phyloP scores from a whole-genome alignment of 2,329 filamentous ascomycete species.

The Aspergillus puulaauensis region DNA sequence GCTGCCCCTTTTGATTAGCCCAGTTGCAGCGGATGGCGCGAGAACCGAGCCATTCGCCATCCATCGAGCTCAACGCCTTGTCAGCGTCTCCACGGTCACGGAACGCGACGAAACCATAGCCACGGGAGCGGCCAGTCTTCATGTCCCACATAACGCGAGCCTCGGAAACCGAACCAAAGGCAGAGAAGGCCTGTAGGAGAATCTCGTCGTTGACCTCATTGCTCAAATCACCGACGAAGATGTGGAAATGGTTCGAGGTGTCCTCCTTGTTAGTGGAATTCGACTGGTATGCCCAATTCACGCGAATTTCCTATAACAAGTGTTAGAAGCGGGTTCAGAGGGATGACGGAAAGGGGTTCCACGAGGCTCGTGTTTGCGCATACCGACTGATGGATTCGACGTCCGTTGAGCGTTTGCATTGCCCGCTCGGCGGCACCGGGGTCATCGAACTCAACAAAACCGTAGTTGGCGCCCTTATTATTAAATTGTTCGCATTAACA shows the following conservation, averaged over 20 bases:
- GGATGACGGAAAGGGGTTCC: not conserved
- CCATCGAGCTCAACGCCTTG: slow-evolving; percentile 95
- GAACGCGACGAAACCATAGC: slow-evolving; percentile 97
- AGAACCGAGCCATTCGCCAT: slow-evolving; percentile 97
- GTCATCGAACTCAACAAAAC: slow-evolving; percentile 98
- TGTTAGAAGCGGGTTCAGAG: slow-evolving; percentile 13
- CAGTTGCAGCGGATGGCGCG: slow-evolving; percentile 99
- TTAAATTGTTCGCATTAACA: slow-evolving; percentile 47
- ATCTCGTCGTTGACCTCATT: slow-evolving; percentile 99
- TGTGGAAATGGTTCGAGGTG: slow-evolving; percentile 97
- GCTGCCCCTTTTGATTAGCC: slow-evolving; percentile 99
- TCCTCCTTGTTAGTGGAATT: slow-evolving; percentile 94
- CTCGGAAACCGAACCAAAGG: slow-evolving; percentile 93
- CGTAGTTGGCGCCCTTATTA: slow-evolving; percentile 98
- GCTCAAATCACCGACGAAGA: slow-evolving; percentile 95
- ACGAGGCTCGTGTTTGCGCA: slow-evolving; percentile 35
- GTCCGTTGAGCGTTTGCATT: slow-evolving; percentile 94
- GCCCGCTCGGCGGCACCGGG: slow-evolving; percentile 93
- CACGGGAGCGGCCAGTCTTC: slow-evolving; percentile 97
- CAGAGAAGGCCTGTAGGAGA: slow-evolving; percentile 88
- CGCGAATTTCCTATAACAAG: slow-evolving; percentile 80
- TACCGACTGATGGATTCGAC: slow-evolving; percentile 93
- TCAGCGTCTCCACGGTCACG: slow-evolving; percentile 91
- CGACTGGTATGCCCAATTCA: slow-evolving; percentile 99
- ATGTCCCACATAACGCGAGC: slow-evolving; percentile 99